Evolutionary conservation across 2,329 filamentous ascomycete genomes (phyloP), one percentile per base, ranked within the genome.

Genomic region (Diaporthe sp.): DNA sequence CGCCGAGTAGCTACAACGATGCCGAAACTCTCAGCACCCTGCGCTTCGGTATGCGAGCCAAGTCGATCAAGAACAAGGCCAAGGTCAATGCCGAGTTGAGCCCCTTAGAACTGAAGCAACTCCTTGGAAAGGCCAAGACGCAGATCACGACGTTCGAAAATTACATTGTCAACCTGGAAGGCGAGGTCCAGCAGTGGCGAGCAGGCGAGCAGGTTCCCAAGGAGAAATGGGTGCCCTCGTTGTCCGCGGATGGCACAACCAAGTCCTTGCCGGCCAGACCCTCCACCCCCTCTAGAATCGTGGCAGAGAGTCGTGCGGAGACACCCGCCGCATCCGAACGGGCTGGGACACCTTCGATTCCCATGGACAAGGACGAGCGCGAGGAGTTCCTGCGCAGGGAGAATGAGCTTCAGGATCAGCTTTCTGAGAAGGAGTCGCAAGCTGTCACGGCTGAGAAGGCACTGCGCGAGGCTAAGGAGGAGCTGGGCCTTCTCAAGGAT

Each of bases 51-150:
- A 97, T 97, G 85, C 90, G 97, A 82, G 97, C 97, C 74, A 99
- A 99, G 88, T 94, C 95, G 0, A 99, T 99, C 88, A 98, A 98
- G 93, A 98, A 98, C 88, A 98, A 98, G 89, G 97, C 97, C 85
- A 99, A 98, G 93, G 94, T 99, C 90, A 99, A 99, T 82, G 96
- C 96, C 60, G 97, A 99, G 84, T 91, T 99, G 80, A 98, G 96
- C 81, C 97, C 97, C 60, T 92, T 95, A 17, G 97, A 99, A 85
- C 92, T 99, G 87, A 99, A 98, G 86, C 89, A 92, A 67, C 89
- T 98, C 81, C 92, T 99, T 82, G 96, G 95, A 86, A 98, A 98
- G 85, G 95, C 95, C 19, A 96, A 98, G 84, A 92, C 90, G 70
- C 96, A 98, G 83, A 93, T 97, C 78, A 95, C 94, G 30, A 96